Evolutionary conservation across 2,329 filamentous ascomycete genomes (phyloP).

Genomic region (Trichophyton simii): DNA sequence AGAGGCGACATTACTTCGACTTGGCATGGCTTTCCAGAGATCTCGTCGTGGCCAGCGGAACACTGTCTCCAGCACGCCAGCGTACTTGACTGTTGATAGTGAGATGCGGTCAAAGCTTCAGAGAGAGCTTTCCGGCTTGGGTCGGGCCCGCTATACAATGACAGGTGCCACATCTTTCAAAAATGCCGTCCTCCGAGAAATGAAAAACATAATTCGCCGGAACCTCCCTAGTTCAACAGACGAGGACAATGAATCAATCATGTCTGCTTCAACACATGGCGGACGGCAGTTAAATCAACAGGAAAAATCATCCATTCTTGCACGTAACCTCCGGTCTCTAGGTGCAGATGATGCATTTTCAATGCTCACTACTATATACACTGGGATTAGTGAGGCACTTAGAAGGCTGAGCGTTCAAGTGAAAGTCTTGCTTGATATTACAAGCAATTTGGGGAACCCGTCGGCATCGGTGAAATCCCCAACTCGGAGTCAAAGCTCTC

Average conservation of each 20-base stretch:
- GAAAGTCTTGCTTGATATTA: slow-evolving; percentile 89
- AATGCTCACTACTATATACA: slow-evolving; percentile 70
- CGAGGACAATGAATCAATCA: slow-evolving; percentile 81
- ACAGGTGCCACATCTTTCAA: slow-evolving; percentile 74
- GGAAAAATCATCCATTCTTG: slow-evolving; percentile 79
- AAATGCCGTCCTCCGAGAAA: slow-evolving; percentile 70
- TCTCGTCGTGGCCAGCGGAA: slow-evolving; percentile 55
- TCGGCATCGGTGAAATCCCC: slow-evolving; percentile 30
- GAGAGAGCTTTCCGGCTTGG: slow-evolving; percentile 63
- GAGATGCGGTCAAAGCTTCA: slow-evolving; percentile 58
- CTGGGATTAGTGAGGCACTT: slow-evolving; percentile 74
- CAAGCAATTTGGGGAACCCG: slow-evolving; percentile 39
- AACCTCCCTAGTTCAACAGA: slow-evolving; percentile 87
- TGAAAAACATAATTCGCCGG: slow-evolving; percentile 69
- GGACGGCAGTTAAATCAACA: slow-evolving; percentile 61
- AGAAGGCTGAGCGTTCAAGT: slow-evolving; percentile 78
- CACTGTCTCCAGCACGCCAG: slow-evolving; percentile 57
- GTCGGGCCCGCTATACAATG: slow-evolving; percentile 65
- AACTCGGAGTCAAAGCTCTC: slow-evolving; percentile 31
- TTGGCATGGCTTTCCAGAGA: slow-evolving; percentile 65
- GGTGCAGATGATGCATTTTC: slow-evolving; percentile 75
- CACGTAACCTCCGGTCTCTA: slow-evolving; percentile 73
- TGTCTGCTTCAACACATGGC: slow-evolving; percentile 67
- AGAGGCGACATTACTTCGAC: slow-evolving; percentile 66
- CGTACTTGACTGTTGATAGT: slow-evolving; percentile 63